Base-by-base conservation (phyloP, 768 basidiomycete species). In the Pholiota microspora region DNA sequence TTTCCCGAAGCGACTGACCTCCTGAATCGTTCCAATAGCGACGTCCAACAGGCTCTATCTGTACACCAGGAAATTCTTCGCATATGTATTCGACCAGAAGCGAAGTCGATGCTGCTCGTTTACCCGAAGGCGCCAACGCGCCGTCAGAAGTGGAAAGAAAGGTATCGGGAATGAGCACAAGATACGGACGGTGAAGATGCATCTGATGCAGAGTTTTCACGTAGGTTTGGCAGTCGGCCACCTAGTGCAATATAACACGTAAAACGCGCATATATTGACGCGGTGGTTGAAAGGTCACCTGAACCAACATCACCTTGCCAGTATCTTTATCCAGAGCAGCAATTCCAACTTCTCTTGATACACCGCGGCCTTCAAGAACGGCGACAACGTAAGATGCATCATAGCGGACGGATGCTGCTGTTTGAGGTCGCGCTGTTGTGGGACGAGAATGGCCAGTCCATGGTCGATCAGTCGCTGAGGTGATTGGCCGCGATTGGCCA, bases 131-230 rank as follows among this genome's bases (percentile, higher is more conserved):
- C 2, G 74, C 71, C 18, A 76, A 59, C 1, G 77, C 72, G 7
- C 71, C 70, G 62, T 86, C 87, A n/a, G 77, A 66, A 0, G 78
- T 62, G 13, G 86, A 82, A 31, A 92, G 62, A 65, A 88, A 91
- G 0, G 88, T 93, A 65, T 94, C 91, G 2, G 92, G 92, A 18
- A 95, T 82, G 15, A 96, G 76, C 32, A 96, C 76, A 21, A 86
- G 73, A 9, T 70, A 75, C 0, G 94, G 94, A 4, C 71, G 74
- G 59, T 93, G 87, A 8, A 92, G 67, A 62, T 90, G 85, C 83
- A 93, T 84, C 58, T 93, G 91, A 63, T 93, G 89, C 16, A 94
- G 69, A 0, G 91, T 90, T 68, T 94, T 94, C 55, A 92, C 86
- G 59, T 93, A 95, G 12, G 93, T 94, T 53, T 90, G 85, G 54